These are phyloP conservation scores for Remersonia thermophila DNA, from an alignment of 2,329 filamentous ascomycete species.

Conservation along the genomic window DNA sequence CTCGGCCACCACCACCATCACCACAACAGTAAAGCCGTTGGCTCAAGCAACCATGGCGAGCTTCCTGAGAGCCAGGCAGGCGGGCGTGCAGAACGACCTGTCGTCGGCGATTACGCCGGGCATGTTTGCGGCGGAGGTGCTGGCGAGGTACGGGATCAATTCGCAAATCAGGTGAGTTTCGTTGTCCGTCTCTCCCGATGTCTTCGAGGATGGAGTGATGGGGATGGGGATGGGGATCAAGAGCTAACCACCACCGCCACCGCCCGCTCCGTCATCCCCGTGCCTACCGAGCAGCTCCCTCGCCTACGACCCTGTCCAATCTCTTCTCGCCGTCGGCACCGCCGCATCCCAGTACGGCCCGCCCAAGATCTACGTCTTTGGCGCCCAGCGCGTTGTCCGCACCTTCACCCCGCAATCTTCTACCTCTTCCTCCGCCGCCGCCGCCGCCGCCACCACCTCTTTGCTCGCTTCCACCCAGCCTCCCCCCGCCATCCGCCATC, in stretches of 20 bases:
- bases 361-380: slow-evolving; percentile 82
- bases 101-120: slow-evolving; percentile 69
- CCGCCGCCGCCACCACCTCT: too few relatives aligned
- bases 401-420: slow-evolving; percentile 45
- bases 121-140: slow-evolving; percentile 73
- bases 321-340: slow-evolving; percentile 82
- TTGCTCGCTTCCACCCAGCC: neutral
- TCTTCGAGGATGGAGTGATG: neutral
- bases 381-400: slow-evolving; percentile 68
- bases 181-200: neutral
- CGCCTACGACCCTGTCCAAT: slow-evolving; percentile 88
- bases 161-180: slow-evolving; percentile 51
- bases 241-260: slow-evolving; percentile 11
- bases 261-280: too few relatives aligned
- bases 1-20: too few relatives aligned
- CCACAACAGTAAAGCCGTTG: too few relatives aligned
- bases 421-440: slow-evolving; percentile 53
- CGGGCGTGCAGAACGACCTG: slow-evolving; percentile 83
- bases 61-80: slow-evolving; percentile 84
- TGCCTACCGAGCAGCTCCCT: too few relatives aligned
- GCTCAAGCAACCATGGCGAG: too few relatives aligned
- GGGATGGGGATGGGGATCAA: neutral
- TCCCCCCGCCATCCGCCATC: slow-evolving; percentile 54
- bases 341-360: slow-evolving; percentile 74
- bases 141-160: slow-evolving; percentile 70